Conservation (phyloP, 345 rosid species). For the Populus euphratica region DNA sequence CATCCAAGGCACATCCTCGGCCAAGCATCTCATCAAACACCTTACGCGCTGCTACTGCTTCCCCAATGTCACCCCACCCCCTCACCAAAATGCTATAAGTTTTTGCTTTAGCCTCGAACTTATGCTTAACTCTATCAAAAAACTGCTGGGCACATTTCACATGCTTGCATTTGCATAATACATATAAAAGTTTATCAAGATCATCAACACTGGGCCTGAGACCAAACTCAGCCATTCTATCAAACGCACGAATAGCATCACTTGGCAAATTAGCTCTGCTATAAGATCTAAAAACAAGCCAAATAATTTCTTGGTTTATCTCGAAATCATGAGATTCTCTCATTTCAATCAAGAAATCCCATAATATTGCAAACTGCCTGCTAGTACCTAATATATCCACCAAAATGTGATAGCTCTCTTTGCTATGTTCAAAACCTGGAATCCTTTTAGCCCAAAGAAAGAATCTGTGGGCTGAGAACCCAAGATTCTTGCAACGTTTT, state of each 20-base stretch:
- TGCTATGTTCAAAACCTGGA: conserved; percentile 58
- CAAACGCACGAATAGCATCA: conserved; percentile 70
- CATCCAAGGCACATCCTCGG: conserved; percentile 40
- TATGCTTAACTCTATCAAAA: conserved; percentile 43
- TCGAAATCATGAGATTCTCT: conserved; percentile 46
- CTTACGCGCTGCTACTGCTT: conserved; percentile 40
- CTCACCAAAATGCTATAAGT: conserved; percentile 60
- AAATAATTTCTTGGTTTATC: conserved; percentile 48
- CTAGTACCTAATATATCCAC: conserved; percentile 64
- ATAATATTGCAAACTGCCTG: conserved; percentile 61
- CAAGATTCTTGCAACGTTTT: conserved; percentile 77
- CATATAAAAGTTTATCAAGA: conserved; percentile 57
- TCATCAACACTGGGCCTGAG: conserved; percentile 55
- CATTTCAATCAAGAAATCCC: conserved; percentile 74
- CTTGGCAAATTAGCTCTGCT: conserved; percentile 64
- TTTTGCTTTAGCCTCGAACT: conserved; percentile 41
- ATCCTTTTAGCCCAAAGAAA: conserved; percentile 76
- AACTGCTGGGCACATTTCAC: conserved; percentile 54
- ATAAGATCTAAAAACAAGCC: conserved; percentile 73
- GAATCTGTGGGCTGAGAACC: conserved; percentile 79
- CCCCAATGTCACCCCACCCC: conserved; percentile 59
- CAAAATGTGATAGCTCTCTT: conserved; percentile 57
- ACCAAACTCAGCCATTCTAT: conserved; percentile 79
- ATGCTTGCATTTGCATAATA: conserved; percentile 64
- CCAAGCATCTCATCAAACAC: conserved; percentile 77